Conservation (phyloP, 164 flowering plant genomes). For the Warburgia ugandensis region DNA sequence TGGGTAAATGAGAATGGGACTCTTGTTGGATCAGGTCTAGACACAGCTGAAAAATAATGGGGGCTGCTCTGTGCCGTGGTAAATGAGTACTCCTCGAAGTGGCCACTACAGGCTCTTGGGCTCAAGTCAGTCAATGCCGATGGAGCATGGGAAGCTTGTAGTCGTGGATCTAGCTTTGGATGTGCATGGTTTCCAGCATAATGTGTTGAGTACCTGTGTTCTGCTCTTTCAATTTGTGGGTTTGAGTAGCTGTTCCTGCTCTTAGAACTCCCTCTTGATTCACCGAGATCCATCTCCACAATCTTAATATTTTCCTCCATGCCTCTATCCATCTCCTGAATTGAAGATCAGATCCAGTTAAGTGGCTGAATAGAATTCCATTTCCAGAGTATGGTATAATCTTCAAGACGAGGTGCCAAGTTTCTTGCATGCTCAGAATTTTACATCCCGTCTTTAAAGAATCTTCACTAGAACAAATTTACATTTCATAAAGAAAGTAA, state of each 20-base stretch:
- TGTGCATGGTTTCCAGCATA: conserved; percentile 18
- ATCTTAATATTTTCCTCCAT: conserved; percentile 83
- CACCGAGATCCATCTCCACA: conserved; percentile 75
- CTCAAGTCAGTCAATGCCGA: conserved; percentile 66
- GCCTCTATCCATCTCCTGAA: conserved; percentile 49
- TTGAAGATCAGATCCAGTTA: conserved; percentile 1
- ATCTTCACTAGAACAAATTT: neutral
- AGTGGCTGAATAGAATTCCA: neutral
- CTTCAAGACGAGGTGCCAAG: no score
- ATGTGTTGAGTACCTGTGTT: conserved; percentile 37
- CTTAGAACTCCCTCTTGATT: conserved; percentile 35
- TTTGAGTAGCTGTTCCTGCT: conserved; percentile 55
- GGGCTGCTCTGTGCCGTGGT: conserved; percentile 80
- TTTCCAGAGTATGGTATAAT: conserved; percentile 4
- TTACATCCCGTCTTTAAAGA: neutral
- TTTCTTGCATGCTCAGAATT: neutral
- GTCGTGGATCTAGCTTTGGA: conserved; percentile 38
- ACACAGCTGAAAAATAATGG: conserved; percentile 47
- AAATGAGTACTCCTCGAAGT: conserved; percentile 67
- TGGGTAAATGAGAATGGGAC: conserved; percentile 39
- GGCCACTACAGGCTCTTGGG: conserved; percentile 70
- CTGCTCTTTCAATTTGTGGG: conserved; percentile 34
- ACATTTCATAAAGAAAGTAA: neutral
- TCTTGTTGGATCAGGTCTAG: conserved; percentile 43
- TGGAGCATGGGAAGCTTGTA: conserved; percentile 56